These are phyloP conservation scores for Mycotypha africana DNA, from an alignment of 371 early-diverging fungal genomes.

Conservation along the genomic window DNA sequence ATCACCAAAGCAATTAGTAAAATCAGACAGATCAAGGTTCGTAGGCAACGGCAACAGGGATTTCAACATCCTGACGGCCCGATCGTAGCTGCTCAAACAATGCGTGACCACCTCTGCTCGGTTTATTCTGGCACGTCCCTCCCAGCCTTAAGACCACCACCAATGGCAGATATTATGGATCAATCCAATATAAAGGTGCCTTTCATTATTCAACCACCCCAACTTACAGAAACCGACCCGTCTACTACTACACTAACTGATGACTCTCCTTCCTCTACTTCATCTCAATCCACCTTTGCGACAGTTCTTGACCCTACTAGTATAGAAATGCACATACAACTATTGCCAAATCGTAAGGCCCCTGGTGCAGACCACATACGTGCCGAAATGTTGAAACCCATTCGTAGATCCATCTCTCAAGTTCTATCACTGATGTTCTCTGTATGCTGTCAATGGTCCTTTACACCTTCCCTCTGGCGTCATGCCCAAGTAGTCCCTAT, in stretches of 20 bases:
- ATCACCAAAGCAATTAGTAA: constrained; percentile 1
- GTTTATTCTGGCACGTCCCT: constrained; percentile 9
- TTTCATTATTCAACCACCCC: too few relatives aligned
- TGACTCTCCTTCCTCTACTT: neutral
- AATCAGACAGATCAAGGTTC: neutral
- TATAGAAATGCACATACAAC: too few relatives aligned
- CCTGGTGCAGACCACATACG: neutral
- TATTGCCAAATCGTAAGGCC: neutral
- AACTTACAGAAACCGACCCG: too few relatives aligned
- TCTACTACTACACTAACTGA: neutral
- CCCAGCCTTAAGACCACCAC: neutral
- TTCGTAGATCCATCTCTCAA: neutral
- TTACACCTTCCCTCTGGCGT: neutral
- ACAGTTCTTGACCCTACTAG: neutral
- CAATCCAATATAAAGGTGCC: too few relatives aligned
- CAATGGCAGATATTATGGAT: constrained; percentile 2
- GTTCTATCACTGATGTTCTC: too few relatives aligned
- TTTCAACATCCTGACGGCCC: constrained; percentile 15
- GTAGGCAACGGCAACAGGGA: neutral
- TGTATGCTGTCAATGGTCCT: neutral
- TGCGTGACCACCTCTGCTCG: constrained; percentile 9
- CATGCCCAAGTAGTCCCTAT: neutral
- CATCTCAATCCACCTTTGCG: neutral
- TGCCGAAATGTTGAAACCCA: neutral
- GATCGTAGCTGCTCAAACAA: constrained; percentile 1